Conservation (phyloP, 768 basidiomycete species). For the Pholiota conissans region DNA sequence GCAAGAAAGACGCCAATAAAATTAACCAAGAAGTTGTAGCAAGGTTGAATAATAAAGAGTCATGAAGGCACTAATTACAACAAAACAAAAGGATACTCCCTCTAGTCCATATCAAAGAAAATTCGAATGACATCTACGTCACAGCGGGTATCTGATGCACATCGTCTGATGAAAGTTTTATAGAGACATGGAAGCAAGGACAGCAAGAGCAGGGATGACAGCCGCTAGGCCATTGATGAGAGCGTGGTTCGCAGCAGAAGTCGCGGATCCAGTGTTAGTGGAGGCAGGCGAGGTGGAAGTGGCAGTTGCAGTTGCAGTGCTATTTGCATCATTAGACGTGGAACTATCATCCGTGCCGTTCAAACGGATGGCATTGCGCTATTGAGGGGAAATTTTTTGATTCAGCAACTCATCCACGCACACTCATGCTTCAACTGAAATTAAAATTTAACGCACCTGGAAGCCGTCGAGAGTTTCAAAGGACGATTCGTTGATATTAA, state of each 20-base stretch:
- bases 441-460: slow-evolving; percentile 28
- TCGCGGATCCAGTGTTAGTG: slow-evolving; percentile 2
- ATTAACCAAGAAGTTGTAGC: not conserved
- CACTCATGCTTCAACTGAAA: not conserved
- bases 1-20: too few relatives aligned
- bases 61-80: too few relatives aligned
- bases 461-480: slow-evolving; percentile 45
- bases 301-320: slow-evolving; percentile 5
- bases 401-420: not conserved
- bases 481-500: slow-evolving; percentile 51
- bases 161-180: not conserved
- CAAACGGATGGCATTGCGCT: slow-evolving; percentile 59
- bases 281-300: slow-evolving; percentile 11
- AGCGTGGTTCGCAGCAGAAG: slow-evolving; percentile 18
- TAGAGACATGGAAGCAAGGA: slow-evolving; percentile 13
- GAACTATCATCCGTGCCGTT: slow-evolving; percentile 42
- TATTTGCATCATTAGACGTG: slow-evolving; percentile 3
- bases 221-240: slow-evolving; percentile 10
- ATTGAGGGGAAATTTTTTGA: slow-evolving; percentile 1
- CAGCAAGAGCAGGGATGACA: slow-evolving; percentile 12
- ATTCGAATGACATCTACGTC: not conserved
- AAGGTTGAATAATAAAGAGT: not conserved
- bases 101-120: too few relatives aligned
- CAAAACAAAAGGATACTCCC: too few relatives aligned
- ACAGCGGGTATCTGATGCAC: not conserved